A percentile compares a stretch with the other conserved stretches of the same genome.
phyloP scores from a whole-genome alignment of 2,329 filamentous ascomycete genomes.

The Apiospora malaysiana region DNA sequence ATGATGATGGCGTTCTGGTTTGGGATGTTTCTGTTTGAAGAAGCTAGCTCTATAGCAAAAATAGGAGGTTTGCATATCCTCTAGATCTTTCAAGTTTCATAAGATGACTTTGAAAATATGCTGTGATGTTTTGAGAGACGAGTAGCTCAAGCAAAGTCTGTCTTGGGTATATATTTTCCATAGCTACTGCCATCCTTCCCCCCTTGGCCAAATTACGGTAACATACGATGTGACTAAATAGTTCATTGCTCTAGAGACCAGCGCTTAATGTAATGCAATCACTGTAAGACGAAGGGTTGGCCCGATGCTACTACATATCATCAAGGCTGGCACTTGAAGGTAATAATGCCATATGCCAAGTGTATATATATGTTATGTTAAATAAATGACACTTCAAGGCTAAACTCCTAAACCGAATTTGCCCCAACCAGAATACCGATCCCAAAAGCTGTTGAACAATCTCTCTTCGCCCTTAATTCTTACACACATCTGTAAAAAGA shows the following conservation, averaged over 20 bases:
- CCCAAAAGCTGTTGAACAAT: background rate
- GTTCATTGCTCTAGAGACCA: no score
- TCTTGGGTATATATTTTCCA: no score
- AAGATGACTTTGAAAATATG: no score
- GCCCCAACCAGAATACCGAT: background rate
- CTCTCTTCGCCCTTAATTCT: background rate
- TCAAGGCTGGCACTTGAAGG: background rate
- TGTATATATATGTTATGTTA: background rate
- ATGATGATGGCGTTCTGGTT: slow-evolving; percentile 5
- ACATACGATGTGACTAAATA: no score
- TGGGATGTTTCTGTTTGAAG: background rate
- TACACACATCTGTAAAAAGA: background rate
- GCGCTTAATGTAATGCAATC: no score
- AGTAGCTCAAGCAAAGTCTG: no score
- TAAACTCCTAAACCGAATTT: background rate
- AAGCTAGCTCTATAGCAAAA: background rate
- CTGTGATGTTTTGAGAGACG: no score
- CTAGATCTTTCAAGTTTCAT: no score
- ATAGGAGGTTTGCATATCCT: background rate
- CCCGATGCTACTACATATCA: no score
- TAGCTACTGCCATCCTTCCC: no score
- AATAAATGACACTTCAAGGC: background rate
- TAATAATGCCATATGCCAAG: background rate
- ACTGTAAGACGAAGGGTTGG: no score
- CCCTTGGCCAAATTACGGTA: no score